These are phyloP conservation scores for Cinnamomum micranthum DNA, from an alignment of 164 flowering plant species.

Conservation along the genomic window DNA sequence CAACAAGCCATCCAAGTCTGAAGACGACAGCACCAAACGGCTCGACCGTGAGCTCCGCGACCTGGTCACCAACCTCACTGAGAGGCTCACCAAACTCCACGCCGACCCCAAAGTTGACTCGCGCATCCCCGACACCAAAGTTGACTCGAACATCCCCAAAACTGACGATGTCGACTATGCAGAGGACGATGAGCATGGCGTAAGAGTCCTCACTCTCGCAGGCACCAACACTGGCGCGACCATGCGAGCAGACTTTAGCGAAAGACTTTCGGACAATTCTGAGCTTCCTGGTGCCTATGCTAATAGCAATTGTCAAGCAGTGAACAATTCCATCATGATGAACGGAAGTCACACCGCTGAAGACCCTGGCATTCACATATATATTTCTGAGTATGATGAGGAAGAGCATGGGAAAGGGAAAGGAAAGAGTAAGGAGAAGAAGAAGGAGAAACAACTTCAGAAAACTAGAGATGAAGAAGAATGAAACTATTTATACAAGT, in stretches of 20 bases:
- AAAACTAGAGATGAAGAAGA: no score
- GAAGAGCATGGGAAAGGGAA: not conserved
- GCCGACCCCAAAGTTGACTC: constrained; percentile 16
- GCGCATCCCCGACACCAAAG: constrained; percentile 17
- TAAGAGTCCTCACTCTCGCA: constrained; percentile 58
- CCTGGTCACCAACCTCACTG: constrained; percentile 49
- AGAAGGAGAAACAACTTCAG: constrained; percentile 5
- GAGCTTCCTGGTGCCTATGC: constrained; percentile 44
- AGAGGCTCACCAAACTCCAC: constrained; percentile 33
- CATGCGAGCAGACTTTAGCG: constrained; percentile 46
- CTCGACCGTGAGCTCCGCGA: constrained; percentile 45
- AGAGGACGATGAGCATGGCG: constrained; percentile 31
- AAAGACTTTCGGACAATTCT: constrained; percentile 15
- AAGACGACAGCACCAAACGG: constrained; percentile 27
- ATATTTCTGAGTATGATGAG: constrained; percentile 33
- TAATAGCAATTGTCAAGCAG: constrained; percentile 77
- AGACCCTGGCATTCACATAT: constrained; percentile 84
- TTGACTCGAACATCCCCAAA: constrained; percentile 7
- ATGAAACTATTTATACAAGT: no score
- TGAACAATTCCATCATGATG: constrained; percentile 79
- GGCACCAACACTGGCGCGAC: constrained; percentile 75
- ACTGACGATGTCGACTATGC: constrained; percentile 7
- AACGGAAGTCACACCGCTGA: constrained; percentile 52
- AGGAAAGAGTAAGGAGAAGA: constrained; percentile 16
- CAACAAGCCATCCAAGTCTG: constrained; percentile 11